Conservation (phyloP, 768 basidiomycete species). For the Lactifluus volemus region DNA sequence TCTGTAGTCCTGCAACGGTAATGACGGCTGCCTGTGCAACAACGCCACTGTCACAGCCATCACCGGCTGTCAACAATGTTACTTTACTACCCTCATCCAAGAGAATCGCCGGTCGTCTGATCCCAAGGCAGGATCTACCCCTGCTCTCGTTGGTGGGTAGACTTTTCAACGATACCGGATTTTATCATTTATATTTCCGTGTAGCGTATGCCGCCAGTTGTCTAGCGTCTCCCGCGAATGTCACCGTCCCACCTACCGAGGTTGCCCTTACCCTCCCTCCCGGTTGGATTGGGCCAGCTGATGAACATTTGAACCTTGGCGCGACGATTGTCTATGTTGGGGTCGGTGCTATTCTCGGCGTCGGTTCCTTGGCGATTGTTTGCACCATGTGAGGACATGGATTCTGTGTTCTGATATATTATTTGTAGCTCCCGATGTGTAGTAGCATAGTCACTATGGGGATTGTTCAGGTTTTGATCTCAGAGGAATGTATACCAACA, state of each 20-base stretch:
- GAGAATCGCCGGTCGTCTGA: slow-evolving; percentile 42
- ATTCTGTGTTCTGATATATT: not conserved
- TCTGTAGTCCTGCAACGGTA: slow-evolving; percentile 34
- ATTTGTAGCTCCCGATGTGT: not conserved
- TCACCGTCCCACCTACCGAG: slow-evolving; percentile 31
- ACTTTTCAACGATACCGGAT: not conserved
- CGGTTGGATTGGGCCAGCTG: slow-evolving; percentile 55
- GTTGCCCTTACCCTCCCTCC: slow-evolving; percentile 38
- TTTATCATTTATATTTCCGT: not conserved
- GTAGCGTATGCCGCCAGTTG: slow-evolving; percentile 53
- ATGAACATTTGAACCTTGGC: slow-evolving; percentile 35
- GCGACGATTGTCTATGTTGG: slow-evolving; percentile 39
- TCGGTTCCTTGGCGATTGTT: slow-evolving; percentile 41
- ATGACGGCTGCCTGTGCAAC: slow-evolving; percentile 49
- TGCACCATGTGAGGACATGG: slow-evolving; percentile 36
- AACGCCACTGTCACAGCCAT: slow-evolving; percentile 35
- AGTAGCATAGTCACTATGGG: not conserved
- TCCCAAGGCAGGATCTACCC: slow-evolving; percentile 48
- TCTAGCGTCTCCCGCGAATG: slow-evolving; percentile 24
- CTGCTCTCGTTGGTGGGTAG: slow-evolving; percentile 46
- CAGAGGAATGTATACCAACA: too few relatives aligned
- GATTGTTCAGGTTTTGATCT: not conserved
- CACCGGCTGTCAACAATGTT: slow-evolving; percentile 55
- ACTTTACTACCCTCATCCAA: slow-evolving; percentile 47
- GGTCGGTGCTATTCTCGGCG: slow-evolving; percentile 39